Evolutionary conservation across 371 early-diverging fungal genomes (phyloP), one percentile per base, ranked within the genome.

Genomic region (Lichtheimia hyalospora): DNA sequence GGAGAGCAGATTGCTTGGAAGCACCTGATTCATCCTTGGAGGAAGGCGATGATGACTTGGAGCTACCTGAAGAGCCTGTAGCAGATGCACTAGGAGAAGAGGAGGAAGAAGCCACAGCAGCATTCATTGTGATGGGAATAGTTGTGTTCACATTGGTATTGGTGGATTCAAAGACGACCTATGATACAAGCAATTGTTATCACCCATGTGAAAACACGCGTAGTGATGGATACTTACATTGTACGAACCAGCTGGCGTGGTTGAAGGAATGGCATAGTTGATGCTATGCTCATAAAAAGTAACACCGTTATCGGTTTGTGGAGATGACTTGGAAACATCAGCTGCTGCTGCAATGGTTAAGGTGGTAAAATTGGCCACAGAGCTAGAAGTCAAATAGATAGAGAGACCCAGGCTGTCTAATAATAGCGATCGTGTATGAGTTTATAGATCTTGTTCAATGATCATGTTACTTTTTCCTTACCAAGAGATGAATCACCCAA

Each of bases 91-190:
- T 40, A 28, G 54, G 8, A 27, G 52, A 52, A 23, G 61, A 52
- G 12, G 60, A 60, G 12, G 43, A 23, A 24, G 60, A 52, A 23
- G 51, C 44, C 5, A 61, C 68, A 40, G 71, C 60, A 44, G 78
- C 75, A 57, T 66, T 63, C 53, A 77, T 71, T 27, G 63, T 24
- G 51, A 77, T 70, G 21, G 78, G 68, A 8, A 77, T 56, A 34
- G 74, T 66, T 5, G 68, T 69, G 43, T 77, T 77, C 1, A 57
- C 57, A 13, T 64, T 64, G n/a, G 75, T 70, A 48, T 72, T 58
- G 24, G 66, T 50, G 48, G 73, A 61, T n/a, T 61, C 63, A 61
- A 74, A 69, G 20, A 72, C 40, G 16, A 77, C 62, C 67, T 67
- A 50, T 1, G 14, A 20, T 42, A 15, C 14, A 3, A 42, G 43